These are phyloP conservation scores for Elsinoe ampelina DNA, from an alignment of 2,329 filamentous ascomycete genomes.

Conservation along the genomic window DNA sequence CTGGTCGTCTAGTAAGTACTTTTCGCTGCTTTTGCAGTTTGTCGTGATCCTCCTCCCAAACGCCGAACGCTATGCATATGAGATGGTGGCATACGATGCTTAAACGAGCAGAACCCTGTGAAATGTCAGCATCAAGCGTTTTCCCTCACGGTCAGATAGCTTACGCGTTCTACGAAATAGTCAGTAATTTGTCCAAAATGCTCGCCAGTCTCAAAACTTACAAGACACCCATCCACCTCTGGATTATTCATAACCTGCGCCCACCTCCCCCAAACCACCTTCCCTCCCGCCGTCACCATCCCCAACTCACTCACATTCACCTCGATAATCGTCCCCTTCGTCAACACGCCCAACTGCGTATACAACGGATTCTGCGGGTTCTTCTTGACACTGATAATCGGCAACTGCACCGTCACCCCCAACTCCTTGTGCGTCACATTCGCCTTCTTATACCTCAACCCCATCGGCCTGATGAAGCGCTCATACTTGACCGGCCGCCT, in stretches of 20 bases:
- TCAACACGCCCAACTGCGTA: conserved; percentile 83
- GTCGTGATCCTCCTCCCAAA: neutral
- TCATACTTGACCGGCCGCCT: conserved; percentile 74
- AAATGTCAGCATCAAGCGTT: conserved; percentile 38
- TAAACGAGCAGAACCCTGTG: conserved; percentile 18
- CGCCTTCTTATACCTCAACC: conserved; percentile 65
- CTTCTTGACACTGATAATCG: conserved; percentile 59
- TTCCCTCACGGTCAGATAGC: neutral
- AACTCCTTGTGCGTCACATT: conserved; percentile 63
- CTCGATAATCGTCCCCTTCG: conserved; percentile 76
- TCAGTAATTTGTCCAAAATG: no score
- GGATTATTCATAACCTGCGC: conserved; percentile 55
- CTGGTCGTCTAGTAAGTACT: neutral
- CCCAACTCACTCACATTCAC: conserved; percentile 91
- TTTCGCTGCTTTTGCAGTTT: neutral
- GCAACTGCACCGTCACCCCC: conserved; percentile 75
- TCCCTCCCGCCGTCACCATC: conserved; percentile 80
- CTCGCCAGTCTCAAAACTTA: no score
- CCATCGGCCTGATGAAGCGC: conserved; percentile 60
- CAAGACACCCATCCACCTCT: conserved; percentile 54
- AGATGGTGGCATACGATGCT: neutral
- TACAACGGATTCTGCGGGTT: conserved; percentile 85
- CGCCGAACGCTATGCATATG: conserved; percentile 16
- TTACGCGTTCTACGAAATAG: neutral
- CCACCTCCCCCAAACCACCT: conserved; percentile 86